Evolutionary conservation across 1,139 yeast species (phyloP).

Genomic region (Yamadazyma dendronema): DNA sequence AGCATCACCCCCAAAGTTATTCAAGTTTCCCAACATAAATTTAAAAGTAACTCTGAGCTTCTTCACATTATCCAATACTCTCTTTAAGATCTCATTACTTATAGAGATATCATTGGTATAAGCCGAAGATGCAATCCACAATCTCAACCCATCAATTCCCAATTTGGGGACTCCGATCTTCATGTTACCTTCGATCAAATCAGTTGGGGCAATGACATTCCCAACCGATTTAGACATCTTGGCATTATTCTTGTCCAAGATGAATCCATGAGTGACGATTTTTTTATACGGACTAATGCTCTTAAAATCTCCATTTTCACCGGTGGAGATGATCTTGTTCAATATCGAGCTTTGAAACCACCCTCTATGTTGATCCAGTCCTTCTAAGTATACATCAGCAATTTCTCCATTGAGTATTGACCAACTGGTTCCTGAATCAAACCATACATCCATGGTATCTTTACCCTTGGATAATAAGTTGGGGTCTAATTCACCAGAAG

Average conservation of each 20-base stretch:
- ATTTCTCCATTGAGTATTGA: conserved; percentile 49
- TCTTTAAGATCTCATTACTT: conserved; percentile 67
- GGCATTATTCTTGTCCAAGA: conserved; percentile 77
- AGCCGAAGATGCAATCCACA: conserved; percentile 90
- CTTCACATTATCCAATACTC: conserved; percentile 78
- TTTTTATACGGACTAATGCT: conserved; percentile 68
- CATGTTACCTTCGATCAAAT: conserved; percentile 65
- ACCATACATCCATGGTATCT: conserved; percentile 99
- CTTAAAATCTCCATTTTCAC: conserved; percentile 29
- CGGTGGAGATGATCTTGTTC: conserved; percentile 64
- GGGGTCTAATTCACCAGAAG: conserved; percentile 17
- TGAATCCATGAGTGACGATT: conserved; percentile 91
- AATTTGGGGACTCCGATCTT: conserved; percentile 58
- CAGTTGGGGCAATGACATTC: conserved; percentile 69
- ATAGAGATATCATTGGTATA: conserved; percentile 78
- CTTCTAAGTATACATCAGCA: conserved; percentile 86
- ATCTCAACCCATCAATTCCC: conserved; percentile 88
- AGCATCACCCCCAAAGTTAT: conserved; percentile 27
- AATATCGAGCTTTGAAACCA: conserved; percentile 96
- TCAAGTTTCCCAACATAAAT: conserved; percentile 75
- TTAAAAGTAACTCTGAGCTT: conserved; percentile 81
- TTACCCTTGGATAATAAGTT: conserved; percentile 62
- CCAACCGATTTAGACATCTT: conserved; percentile 96
- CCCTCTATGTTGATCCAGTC: conserved; percentile 96
- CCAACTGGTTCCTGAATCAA: conserved; percentile 97